phyloP scores from a whole-genome alignment of 495 filamentous ascomycete species.

The Neurospora sublineolata region DNA sequence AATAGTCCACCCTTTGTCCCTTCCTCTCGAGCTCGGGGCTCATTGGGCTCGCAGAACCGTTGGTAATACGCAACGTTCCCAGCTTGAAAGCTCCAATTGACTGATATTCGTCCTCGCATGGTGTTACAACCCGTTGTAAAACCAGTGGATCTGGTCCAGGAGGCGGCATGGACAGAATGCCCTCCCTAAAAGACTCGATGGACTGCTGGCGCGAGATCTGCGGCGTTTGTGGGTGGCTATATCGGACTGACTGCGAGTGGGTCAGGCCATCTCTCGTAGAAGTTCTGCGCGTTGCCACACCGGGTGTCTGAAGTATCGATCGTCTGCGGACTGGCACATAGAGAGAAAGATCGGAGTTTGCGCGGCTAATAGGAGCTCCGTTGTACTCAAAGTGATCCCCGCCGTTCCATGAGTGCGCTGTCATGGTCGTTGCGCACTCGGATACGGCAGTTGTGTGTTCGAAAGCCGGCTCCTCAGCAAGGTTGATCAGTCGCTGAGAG shows the following conservation, averaged over 20 bases:
- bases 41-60: constrained; percentile 39
- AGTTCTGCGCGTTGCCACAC: constrained; percentile 32
- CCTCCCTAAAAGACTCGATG: constrained; percentile 22
- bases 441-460: constrained; percentile 21
- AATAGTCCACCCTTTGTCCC: constrained; percentile 10
- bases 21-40: constrained; percentile 26
- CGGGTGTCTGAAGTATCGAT: constrained; percentile 35
- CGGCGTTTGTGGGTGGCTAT: constrained; percentile 29
- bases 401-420: constrained; percentile 25
- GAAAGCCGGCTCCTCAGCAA: constrained; percentile 23
- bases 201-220: constrained; percentile 23
- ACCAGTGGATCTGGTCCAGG: constrained; percentile 1
- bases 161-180: constrained; percentile 23
- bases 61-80: constrained; percentile 46
- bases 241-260: constrained; percentile 15
- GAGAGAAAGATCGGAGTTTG: constrained; percentile 33
- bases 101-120: constrained; percentile 37
- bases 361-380: constrained; percentile 23
- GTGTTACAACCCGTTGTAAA: constrained; percentile 27
- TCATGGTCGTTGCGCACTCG: constrained; percentile 24
- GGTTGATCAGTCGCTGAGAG: constrained; percentile 29
- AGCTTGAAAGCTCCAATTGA: constrained; percentile 49
- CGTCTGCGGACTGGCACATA: constrained; percentile 37
- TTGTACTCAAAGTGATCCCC: constrained; percentile 11
- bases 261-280: constrained; percentile 7